Conservation (phyloP, 2,329 filamentous ascomycete species). For the Purpureocillium lavendulum region DNA sequence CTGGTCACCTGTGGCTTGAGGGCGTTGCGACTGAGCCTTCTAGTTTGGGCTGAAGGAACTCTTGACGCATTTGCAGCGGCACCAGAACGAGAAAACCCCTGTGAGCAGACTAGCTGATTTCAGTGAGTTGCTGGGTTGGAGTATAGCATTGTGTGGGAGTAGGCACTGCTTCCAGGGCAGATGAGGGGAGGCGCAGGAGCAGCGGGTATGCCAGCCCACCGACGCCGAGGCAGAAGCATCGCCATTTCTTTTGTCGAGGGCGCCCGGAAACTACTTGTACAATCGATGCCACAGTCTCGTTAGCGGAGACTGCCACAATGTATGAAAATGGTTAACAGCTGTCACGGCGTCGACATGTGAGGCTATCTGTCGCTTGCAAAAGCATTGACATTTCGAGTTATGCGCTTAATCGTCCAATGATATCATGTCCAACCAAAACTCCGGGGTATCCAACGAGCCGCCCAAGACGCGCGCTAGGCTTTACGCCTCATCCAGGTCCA, state of each 20-base stretch:
- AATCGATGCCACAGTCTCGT: constrained; percentile 2
- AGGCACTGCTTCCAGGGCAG: not conserved
- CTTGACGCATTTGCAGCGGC: not conserved
- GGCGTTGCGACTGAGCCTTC: not conserved
- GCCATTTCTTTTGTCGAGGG: constrained; percentile 5
- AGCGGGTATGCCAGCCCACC: no score
- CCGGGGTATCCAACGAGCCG: constrained; percentile 14
- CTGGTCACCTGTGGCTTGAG: constrained; percentile 84
- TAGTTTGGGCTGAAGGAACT: not conserved
- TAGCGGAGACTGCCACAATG: no score
- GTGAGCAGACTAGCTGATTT: no score
- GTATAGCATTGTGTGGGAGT: not conserved
- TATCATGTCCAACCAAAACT: constrained; percentile 2
- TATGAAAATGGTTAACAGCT: no score
- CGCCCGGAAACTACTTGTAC: constrained; percentile 3
- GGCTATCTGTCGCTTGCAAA: no score
- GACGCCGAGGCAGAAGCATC: not conserved
- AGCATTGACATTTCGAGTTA: not conserved
- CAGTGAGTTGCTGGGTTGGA: no score
- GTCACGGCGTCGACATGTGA: no score
- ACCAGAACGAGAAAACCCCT: not conserved
- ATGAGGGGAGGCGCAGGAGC: not conserved
- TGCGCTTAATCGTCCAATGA: not conserved
- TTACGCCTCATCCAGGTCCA: constrained; percentile 21
- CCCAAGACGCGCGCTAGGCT: not conserved